Conservation (phyloP, 305 asterid species). For the Fraxinus dipetala region DNA sequence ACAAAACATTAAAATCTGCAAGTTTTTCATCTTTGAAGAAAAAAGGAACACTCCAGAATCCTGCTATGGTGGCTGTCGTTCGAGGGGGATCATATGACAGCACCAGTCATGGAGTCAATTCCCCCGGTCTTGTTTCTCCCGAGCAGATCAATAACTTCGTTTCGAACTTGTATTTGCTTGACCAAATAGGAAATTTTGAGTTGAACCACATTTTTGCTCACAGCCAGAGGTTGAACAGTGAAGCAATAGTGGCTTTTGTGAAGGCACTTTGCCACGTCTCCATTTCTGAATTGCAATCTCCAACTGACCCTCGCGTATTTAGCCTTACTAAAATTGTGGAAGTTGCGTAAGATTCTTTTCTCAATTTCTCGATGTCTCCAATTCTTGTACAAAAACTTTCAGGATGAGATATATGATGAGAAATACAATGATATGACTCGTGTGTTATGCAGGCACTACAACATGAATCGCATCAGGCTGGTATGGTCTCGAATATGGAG, state of each 20-base stretch:
- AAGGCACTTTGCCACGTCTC: conserved; percentile 93
- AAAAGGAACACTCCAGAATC: conserved; percentile 90
- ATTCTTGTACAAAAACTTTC: not conserved
- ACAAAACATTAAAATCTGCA: conserved; percentile 42
- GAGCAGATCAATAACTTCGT: conserved; percentile 90
- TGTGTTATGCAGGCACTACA: conserved; percentile 85
- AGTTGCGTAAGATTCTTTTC: conserved; percentile 95
- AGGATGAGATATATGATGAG: conserved; percentile 18
- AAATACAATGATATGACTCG: conserved; percentile 27
- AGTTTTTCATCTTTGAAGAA: conserved; percentile 71
- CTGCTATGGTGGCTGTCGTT: conserved; percentile 93
- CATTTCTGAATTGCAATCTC: conserved; percentile 95
- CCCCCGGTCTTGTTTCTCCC: conserved; percentile 74
- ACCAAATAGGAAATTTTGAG: conserved; percentile 94
- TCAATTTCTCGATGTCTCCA: conserved; percentile 27
- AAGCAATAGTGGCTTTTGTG: conserved; percentile 94
- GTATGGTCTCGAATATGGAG: conserved; percentile 99
- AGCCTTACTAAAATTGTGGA: conserved; percentile 98
- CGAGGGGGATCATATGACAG: conserved; percentile 99
- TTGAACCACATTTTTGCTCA: conserved; percentile 96
- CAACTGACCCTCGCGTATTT: conserved; percentile 98
- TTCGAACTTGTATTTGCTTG: conserved; percentile 86
- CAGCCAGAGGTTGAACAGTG: conserved; percentile 96
- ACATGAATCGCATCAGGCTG: conserved; percentile 94
- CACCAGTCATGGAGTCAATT: conserved; percentile 62